Base-by-base conservation (phyloP, 495 filamentous ascomycete genomes). In the Cercophora newfieldiana region DNA sequence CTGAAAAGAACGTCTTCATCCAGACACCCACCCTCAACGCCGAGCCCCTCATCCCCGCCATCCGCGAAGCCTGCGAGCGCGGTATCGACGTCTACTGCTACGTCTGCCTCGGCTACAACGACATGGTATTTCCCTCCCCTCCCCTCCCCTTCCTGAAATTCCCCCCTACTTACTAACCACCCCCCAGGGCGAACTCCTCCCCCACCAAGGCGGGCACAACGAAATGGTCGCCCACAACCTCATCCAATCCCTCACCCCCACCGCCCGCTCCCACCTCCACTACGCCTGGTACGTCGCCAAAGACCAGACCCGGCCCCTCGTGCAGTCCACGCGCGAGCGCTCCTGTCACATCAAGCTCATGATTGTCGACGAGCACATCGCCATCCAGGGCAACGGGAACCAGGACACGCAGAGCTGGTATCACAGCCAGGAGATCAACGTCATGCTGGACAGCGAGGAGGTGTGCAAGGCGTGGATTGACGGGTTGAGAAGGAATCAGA, bases 331-430 rank as follows among this genome's bases (percentile, higher is more conserved):
- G 69, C 88, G 90, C 71, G 76, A 81, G 28, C 82, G 91, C 2
- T 86, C 82, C 70, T 92, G 89, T 71, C 90, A 93, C 71, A 78
- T 92, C 73, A 94, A 94, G 72, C 75, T 94, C 54, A 85, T 94
- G 77, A 86, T 94, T 61, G 84, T 87, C 4, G 91, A 94, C 71
- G 86, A 83, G 47, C 79, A 77, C 51, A 77, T 94, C 66, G 88
- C 83, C 14, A 88, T 93, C 55, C 83, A 89, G 78, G 89, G 90
- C 6, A 91, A 86, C 67, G 90, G 91, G 0, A 94, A 94, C 71
- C 86, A 91, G 70, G 90, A 94, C 61, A 92, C 90, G n/a, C 91
- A 94, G 78, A 86, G 82, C 64, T 94, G 88, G 86, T 92, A 81
- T 67, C 90, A 94, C 71, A 86, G 82, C 37, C 89, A 91, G 74